These are phyloP conservation scores for Russula sp. DNA, from an alignment of 768 basidiomycete genomes.

Conservation along the genomic window DNA sequence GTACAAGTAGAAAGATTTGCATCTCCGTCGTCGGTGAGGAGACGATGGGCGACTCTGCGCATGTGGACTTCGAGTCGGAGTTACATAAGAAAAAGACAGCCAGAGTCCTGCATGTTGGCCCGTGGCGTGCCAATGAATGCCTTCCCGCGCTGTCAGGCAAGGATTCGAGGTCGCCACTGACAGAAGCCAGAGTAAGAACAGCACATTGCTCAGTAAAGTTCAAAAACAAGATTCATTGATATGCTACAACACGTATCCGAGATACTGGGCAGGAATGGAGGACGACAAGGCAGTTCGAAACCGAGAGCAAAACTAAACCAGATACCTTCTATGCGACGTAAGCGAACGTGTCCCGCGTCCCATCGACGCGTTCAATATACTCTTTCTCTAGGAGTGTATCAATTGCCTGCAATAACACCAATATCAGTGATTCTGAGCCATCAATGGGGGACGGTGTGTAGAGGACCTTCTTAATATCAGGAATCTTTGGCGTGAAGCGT, in stretches of 20 bases:
- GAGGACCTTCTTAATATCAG: constrained; percentile 89
- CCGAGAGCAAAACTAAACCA: neutral
- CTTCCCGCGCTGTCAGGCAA: neutral
- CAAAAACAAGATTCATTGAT: constrained; percentile 14
- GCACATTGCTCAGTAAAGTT: neutral
- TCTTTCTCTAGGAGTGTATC: constrained; percentile 93
- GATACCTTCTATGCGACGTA: constrained; percentile 48
- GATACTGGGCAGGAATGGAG: neutral
- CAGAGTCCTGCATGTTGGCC: neutral
- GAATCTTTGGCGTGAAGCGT: constrained; percentile 87
- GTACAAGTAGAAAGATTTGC: no score
- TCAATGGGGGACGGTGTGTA: neutral
- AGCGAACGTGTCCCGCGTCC: constrained; percentile 81
- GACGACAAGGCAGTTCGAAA: neutral
- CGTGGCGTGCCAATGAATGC: neutral
- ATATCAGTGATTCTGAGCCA: neutral
- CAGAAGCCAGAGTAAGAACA: neutral
- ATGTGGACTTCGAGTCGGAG: no score
- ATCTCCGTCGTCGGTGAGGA: no score
- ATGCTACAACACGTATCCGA: constrained; percentile 19
- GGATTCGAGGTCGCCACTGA: no score
- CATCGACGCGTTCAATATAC: constrained; percentile 92
- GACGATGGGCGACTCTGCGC: no score
- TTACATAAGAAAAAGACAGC: neutral
- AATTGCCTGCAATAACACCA: constrained; percentile 56